phyloP scores from a whole-genome alignment of 768 basidiomycete genomes.

The Mycena vulgaris region DNA sequence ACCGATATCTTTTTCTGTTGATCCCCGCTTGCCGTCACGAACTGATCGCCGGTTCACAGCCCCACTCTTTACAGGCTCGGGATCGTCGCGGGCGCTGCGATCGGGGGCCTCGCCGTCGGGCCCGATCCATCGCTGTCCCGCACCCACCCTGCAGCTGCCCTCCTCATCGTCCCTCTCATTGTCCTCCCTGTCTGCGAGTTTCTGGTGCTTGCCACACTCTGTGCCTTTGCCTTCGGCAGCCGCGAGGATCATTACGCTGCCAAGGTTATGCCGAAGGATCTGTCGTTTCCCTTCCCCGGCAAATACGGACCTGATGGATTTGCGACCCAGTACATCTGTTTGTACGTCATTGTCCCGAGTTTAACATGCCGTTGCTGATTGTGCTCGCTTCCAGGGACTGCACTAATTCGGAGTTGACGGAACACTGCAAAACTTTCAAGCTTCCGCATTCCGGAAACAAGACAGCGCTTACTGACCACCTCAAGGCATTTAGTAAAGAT shows the following conservation, averaged over 20 bases:
- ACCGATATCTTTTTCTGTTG: conserved; percentile 4
- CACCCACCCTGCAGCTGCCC: background rate
- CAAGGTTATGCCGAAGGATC: conserved; percentile 5
- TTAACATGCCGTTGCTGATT: background rate
- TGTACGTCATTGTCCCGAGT: background rate
- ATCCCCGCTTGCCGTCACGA: background rate
- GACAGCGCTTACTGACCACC: background rate
- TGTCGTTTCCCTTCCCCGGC: conserved; percentile 18
- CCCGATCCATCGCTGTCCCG: background rate
- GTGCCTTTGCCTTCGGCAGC: background rate
- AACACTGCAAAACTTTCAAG: conserved; percentile 19
- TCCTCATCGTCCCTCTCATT: background rate
- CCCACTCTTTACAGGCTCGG: conserved; percentile 9
- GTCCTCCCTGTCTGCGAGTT: background rate
- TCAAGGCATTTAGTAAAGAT: conserved; percentile 1
- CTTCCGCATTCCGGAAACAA: conserved; percentile 10
- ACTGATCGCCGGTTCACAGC: conserved; percentile 22
- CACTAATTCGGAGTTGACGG: conserved; percentile 1
- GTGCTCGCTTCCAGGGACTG: background rate
- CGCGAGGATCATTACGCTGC: background rate
- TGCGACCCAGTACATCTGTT: conserved; percentile 8
- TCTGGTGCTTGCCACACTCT: background rate
- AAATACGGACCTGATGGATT: conserved; percentile 9
- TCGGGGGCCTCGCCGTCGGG: background rate
- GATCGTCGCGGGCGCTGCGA: background rate